Percentiles rank a stretch among this genome's conserved stretches.
Conservation (phyloP, 495 filamentous ascomycete species). For the Hypoxylon cercidicola region DNA sequence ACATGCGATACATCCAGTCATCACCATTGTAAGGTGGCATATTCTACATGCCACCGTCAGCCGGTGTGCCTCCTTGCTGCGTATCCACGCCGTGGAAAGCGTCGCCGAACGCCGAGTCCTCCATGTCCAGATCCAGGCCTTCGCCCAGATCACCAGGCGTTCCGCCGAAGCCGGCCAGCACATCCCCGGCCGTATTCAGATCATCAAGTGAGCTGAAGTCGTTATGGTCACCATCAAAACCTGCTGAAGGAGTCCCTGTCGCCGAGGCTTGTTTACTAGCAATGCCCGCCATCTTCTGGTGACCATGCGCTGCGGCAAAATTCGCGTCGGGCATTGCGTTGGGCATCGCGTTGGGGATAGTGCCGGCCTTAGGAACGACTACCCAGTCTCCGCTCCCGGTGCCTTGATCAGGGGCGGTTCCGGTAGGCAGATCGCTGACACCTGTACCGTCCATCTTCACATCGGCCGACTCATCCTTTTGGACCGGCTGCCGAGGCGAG, state of each 20-base stretch:
- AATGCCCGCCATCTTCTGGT: conserved; percentile 25
- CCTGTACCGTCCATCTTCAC: conserved; percentile 52
- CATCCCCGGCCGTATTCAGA: conserved; percentile 62
- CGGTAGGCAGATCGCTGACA: conserved; percentile 22
- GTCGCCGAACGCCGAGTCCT: conserved; percentile 66
- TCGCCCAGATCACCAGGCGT: conserved; percentile 54
- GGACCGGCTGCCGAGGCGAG: conserved; percentile 45
- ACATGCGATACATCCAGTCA: not conserved
- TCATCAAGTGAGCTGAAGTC: conserved; percentile 65
- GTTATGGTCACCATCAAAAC: conserved; percentile 55
- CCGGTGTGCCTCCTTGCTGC: conserved; percentile 42
- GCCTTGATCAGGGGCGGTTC: conserved; percentile 52
- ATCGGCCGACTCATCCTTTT: conserved; percentile 39
- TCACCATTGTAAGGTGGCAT: not conserved
- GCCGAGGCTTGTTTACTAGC: conserved; percentile 52
- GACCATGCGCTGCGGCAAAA: conserved; percentile 9
- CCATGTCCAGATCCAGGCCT: conserved; percentile 58
- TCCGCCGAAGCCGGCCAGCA: conserved; percentile 55
- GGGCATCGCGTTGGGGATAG: conserved; percentile 44
- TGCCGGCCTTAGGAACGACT: conserved; percentile 61
- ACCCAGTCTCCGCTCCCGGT: conserved; percentile 64
- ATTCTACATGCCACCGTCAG: conserved; percentile 40
- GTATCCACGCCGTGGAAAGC: conserved; percentile 63
- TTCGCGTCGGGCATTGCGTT: no score
- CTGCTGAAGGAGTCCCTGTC: conserved; percentile 50